Evolutionary conservation across 345 rosid genomes (phyloP).

Genomic region (Eucalyptus paniculata): DNA sequence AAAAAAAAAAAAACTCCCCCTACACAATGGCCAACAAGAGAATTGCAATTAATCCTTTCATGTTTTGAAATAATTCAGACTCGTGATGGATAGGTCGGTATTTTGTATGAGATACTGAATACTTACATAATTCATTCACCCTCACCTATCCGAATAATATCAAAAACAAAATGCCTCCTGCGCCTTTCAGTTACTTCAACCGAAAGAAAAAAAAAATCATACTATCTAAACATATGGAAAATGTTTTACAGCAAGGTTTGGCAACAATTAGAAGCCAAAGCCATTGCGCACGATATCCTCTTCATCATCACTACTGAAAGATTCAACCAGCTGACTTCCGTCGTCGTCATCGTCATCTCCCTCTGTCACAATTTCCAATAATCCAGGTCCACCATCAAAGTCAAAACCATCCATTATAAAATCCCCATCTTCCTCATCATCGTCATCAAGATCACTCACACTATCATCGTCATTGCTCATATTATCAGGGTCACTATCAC

Average conservation of each 20-base stretch:
- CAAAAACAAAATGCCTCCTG: background rate
- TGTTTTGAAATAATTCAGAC: background rate
- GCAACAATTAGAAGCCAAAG: slow-evolving; percentile 14
- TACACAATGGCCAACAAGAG: background rate
- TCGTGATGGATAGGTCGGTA: background rate
- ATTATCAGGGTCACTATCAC: slow-evolving; percentile 69
- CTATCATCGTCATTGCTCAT: slow-evolving; percentile 55
- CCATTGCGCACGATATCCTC: slow-evolving; percentile 36
- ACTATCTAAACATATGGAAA: background rate
- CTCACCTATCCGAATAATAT: background rate
- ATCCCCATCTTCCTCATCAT: slow-evolving; percentile 42
- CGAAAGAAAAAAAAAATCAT: background rate
- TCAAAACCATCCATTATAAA: slow-evolving; percentile 40
- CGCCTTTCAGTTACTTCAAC: background rate
- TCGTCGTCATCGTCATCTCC: slow-evolving; percentile 63
- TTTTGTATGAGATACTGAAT: background rate
- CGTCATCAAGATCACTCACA: slow-evolving; percentile 49
- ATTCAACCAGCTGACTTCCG: slow-evolving; percentile 54
- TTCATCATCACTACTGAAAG: slow-evolving; percentile 74
- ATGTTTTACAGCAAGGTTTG: background rate
- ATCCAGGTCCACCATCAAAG: slow-evolving; percentile 44
- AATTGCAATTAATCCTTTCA: background rate
- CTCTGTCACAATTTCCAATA: slow-evolving; percentile 46
- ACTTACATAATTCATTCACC: background rate
- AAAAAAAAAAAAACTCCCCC: background rate